phyloP scores from a whole-genome alignment of 2,329 filamentous ascomycete species.

The Xylariales sp. region DNA sequence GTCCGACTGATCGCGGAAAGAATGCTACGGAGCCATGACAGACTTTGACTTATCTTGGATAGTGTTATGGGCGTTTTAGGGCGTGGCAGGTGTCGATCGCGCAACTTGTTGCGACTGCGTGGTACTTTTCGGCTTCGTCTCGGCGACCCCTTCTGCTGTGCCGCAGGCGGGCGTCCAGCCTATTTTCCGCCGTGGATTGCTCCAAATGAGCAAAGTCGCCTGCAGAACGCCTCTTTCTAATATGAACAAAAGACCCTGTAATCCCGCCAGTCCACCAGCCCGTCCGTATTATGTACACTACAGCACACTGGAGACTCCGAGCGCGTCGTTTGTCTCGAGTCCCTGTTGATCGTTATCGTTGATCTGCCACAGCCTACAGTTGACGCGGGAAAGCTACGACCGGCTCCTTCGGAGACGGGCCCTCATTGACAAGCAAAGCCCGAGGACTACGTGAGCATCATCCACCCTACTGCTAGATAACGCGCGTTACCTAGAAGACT shows the following conservation, averaged over 20 bases:
- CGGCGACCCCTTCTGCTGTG: constrained; percentile 33
- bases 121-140: constrained; percentile 36
- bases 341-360: constrained; percentile 14
- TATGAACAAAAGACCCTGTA: constrained; percentile 28
- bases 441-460: not conserved
- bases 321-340: constrained; percentile 11
- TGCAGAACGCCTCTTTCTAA: constrained; percentile 27
- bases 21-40: constrained; percentile 11
- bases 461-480: not conserved
- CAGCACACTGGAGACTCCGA: not conserved
- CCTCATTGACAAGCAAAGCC: not conserved
- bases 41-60: constrained; percentile 17
- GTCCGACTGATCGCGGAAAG: constrained; percentile 9
- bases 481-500: not conserved
- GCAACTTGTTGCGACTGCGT: constrained; percentile 36
- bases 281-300: not conserved
- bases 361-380: constrained; percentile 18
- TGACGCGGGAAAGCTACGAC: constrained; percentile 4
- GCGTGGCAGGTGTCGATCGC: constrained; percentile 40
- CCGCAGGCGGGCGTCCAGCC: constrained; percentile 35
- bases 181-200: constrained; percentile 19
- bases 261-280: constrained; percentile 28
- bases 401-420: constrained; percentile 9
- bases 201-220: constrained; percentile 32
- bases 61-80: constrained; percentile 12